A percentile compares a stretch with the other conserved stretches of the same genome.
These are phyloP conservation scores for Dichotomopilus funicola DNA, from an alignment of 2,329 filamentous ascomycete genomes.

Conservation along the genomic window DNA sequence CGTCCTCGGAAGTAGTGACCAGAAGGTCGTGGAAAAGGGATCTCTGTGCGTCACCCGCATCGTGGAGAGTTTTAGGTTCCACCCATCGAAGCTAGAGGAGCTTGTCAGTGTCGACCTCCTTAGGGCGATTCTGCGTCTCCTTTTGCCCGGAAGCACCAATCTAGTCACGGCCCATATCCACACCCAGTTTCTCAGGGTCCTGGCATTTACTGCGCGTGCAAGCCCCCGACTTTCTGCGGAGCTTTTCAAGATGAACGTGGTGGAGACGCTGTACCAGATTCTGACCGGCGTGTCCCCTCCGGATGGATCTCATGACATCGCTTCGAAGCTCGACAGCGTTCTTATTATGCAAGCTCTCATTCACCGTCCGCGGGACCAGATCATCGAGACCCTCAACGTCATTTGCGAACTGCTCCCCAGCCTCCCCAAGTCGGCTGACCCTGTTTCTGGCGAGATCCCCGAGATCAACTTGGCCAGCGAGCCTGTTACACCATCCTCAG, in stretches of 20 bases:
- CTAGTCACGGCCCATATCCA: constrained; percentile 91
- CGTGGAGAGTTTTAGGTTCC: constrained; percentile 92
- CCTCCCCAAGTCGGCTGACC: constrained; percentile 51
- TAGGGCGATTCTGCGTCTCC: constrained; percentile 73
- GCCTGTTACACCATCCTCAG: constrained; percentile 35
- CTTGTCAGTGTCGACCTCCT: constrained; percentile 84
- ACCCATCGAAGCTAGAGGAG: constrained; percentile 82
- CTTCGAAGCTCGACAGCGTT: constrained; percentile 86
- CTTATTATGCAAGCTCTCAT: constrained; percentile 98
- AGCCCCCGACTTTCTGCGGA: constrained; percentile 84
- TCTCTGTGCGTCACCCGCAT: constrained; percentile 93
- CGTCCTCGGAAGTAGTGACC: constrained; percentile 85
- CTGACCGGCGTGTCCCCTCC: constrained; percentile 92
- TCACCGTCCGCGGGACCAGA: constrained; percentile 88
- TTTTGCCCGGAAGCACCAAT: constrained; percentile 92
- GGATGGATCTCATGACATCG: constrained; percentile 66
- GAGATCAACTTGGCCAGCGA: constrained; percentile 36
- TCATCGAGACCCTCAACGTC: constrained; percentile 94
- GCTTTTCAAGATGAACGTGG: constrained; percentile 90
- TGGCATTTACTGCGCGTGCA: constrained; percentile 83
- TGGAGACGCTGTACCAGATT: constrained; percentile 96
- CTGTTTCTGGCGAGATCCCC: constrained; percentile 37
- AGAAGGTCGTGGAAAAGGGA: constrained; percentile 93
- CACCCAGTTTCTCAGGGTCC: constrained; percentile 87
- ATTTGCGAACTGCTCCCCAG: constrained; percentile 89